Conservation (phyloP, 2,329 filamentous ascomycete species). For the Fusarium sp. region DNA sequence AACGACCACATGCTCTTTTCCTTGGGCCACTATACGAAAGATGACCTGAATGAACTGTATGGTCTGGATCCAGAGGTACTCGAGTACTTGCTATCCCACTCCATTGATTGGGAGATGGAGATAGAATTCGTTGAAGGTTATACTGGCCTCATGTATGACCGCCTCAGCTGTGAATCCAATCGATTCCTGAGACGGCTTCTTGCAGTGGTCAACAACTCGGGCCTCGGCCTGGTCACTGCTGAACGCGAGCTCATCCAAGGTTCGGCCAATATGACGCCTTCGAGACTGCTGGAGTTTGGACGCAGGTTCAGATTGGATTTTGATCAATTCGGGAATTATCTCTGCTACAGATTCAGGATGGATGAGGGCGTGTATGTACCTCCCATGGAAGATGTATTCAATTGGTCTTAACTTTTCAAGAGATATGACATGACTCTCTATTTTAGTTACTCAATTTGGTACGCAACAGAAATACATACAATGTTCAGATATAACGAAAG, state of each 20-base stretch:
- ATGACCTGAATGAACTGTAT: not conserved
- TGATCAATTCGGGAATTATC: not conserved
- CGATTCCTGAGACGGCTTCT: not conserved
- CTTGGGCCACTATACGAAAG: not conserved
- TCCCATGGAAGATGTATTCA: not conserved
- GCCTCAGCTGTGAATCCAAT: not conserved
- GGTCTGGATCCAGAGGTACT: not conserved
- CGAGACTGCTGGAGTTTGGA: not conserved
- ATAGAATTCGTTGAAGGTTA: not conserved
- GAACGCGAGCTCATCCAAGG: not conserved
- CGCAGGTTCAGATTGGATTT: not conserved
- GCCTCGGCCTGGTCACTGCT: not conserved
- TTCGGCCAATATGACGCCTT: not conserved
- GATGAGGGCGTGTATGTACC: not conserved
- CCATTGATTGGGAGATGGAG: not conserved
- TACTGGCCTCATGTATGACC: not conserved
- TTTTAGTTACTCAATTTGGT: not conserved
- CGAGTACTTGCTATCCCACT: not conserved
- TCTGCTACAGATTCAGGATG: not conserved
- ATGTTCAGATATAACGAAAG: not conserved
- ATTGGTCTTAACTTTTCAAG: not conserved
- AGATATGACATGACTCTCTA: not conserved
- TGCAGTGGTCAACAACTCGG: not conserved
- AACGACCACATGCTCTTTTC: conserved; percentile 16
- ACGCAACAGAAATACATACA: not conserved